Percentiles rank a stretch among this genome's conserved stretches.
Conservation (phyloP, 352 stramenopile genomes). For the Phytophthora litchii region DNA sequence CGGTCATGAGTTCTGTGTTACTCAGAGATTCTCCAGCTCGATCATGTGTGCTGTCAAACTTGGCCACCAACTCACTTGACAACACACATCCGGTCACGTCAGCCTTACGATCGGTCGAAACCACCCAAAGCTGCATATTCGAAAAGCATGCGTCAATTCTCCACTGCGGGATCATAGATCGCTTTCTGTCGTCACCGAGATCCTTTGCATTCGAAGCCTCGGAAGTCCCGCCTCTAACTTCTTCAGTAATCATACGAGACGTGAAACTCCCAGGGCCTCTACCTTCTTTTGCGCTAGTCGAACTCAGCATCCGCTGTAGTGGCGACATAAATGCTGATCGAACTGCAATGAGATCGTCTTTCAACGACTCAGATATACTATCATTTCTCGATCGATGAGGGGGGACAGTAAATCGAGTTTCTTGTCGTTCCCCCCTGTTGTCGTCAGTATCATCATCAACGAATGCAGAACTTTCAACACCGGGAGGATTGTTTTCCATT, state of each 20-base stretch:
- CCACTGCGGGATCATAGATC: conserved; percentile 33
- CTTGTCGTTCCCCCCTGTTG: conserved; percentile 24
- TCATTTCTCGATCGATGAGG: conserved; percentile 47
- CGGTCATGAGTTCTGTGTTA: conserved; percentile 31
- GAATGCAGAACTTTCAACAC: conserved; percentile 32
- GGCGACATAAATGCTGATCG: conserved; percentile 49
- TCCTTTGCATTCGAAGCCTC: conserved; percentile 11
- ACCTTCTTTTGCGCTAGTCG: conserved; percentile 38
- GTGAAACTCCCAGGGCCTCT: conserved; percentile 26
- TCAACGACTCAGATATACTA: conserved; percentile 62
- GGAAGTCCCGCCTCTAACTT: conserved; percentile 23
- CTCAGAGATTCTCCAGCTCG: conserved; percentile 6
- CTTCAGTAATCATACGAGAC: conserved; percentile 38
- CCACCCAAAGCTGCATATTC: conserved; percentile 68
- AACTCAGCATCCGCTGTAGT: conserved; percentile 46
- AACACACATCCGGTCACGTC: conserved; percentile 64
- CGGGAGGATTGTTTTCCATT: conserved; percentile 33
- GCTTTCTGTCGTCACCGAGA: conserved; percentile 8
- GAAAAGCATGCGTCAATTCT: conserved; percentile 51
- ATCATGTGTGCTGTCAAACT: conserved; percentile 32
- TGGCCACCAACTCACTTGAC: conserved; percentile 37
- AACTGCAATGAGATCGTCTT: conserved; percentile 43
- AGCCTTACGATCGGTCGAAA: conserved; percentile 64
- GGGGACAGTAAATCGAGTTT: conserved; percentile 35
- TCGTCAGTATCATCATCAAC: conserved; percentile 38